A percentile compares a stretch with the other conserved stretches of the same genome.
Evolutionary conservation across 2,329 filamentous ascomycete species (phyloP).

Genomic region (Fusarium devonianum): DNA sequence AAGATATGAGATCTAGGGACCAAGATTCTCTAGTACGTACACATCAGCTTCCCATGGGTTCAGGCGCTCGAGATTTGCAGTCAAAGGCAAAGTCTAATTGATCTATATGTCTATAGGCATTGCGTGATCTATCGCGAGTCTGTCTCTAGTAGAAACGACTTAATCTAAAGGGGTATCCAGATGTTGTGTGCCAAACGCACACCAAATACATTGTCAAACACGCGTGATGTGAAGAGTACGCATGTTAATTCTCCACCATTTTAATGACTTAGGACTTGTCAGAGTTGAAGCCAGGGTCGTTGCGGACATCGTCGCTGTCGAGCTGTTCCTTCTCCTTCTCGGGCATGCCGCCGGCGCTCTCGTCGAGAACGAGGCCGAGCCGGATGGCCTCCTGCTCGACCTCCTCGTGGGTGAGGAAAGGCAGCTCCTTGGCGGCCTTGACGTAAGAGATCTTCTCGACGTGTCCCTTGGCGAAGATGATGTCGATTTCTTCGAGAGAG

Average conservation of each 20-base stretch:
- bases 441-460: constrained; percentile 67
- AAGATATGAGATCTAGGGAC: too few relatives aligned
- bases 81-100: too few relatives aligned
- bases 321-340: constrained; percentile 26
- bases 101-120: too few relatives aligned
- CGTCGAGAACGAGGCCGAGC: constrained; percentile 30
- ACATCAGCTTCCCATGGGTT: too few relatives aligned
- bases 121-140: too few relatives aligned
- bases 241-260: too few relatives aligned
- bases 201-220: background rate
- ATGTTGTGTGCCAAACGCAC: background rate
- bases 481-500: constrained; percentile 64
- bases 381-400: constrained; percentile 56
- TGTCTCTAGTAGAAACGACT: too few relatives aligned
- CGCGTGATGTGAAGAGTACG: too few relatives aligned
- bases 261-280: constrained; percentile 26
- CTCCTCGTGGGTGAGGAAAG: constrained; percentile 58
- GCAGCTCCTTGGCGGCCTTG: constrained; percentile 63
- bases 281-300: constrained; percentile 30
- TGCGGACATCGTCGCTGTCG: constrained; percentile 22
- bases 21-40: too few relatives aligned
- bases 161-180: too few relatives aligned
- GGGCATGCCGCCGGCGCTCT: constrained; percentile 23
- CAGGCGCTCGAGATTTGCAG: too few relatives aligned
- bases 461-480: constrained; percentile 66